These are phyloP conservation scores for Eleusine indica DNA, from an alignment of 176 grass and related monocot genomes.

Conservation along the genomic window DNA sequence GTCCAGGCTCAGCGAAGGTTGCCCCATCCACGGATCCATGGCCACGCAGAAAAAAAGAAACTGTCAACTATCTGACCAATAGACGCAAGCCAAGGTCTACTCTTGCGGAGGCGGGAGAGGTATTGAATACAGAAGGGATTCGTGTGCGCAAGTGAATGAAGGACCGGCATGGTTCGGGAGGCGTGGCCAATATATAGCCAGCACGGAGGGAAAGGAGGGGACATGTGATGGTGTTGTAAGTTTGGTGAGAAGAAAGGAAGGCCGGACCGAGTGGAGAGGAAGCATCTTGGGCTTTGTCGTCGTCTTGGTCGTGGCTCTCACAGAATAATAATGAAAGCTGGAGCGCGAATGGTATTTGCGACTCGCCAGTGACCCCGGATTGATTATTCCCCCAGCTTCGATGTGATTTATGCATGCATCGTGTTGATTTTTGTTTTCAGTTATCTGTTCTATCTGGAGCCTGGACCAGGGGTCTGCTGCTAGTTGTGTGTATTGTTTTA, in stretches of 20 bases:
- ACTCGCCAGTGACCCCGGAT: not conserved
- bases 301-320: constrained; percentile 29
- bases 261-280: not conserved
- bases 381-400: not conserved
- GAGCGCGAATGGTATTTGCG: not conserved
- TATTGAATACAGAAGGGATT: not conserved
- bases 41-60: not conserved
- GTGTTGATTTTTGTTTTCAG: not conserved
- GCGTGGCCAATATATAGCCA: constrained; percentile 30
- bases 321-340: constrained; percentile 10
- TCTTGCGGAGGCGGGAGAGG: not conserved
- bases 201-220: not conserved
- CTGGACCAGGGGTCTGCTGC: not conserved
- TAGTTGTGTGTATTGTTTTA: not conserved
- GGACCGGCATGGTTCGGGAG: not conserved
- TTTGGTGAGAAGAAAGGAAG: constrained; percentile 22
- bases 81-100: not conserved
- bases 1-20: constrained; percentile 59
- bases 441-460: not conserved
- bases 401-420: constrained; percentile 17
- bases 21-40: constrained; percentile 60
- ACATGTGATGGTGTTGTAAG: not conserved
- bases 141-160: not conserved
- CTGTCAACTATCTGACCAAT: not conserved
- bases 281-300: constrained; percentile 37